phyloP scores from a whole-genome alignment of 116 monocot species.

The Papilionanthe hybrid region DNA sequence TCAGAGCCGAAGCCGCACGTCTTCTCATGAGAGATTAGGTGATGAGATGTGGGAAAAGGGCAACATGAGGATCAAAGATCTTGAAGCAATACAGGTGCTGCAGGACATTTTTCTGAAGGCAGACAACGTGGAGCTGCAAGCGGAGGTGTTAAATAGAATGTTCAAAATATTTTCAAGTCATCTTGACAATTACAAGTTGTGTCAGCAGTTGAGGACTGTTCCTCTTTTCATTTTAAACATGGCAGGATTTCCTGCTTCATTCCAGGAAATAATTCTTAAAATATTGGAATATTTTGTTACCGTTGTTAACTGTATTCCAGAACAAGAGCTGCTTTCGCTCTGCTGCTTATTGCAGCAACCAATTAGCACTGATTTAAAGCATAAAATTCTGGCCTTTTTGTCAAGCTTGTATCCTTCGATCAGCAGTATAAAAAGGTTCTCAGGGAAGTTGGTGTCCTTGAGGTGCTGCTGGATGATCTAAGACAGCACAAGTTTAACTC shows the following conservation, averaged over 20 bases:
- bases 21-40: conserved; percentile 55
- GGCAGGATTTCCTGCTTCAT: conserved; percentile 79
- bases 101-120: conserved; percentile 99
- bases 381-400: conserved; percentile 93
- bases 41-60: conserved; percentile 72
- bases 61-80: conserved; percentile 78
- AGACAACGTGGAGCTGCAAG: conserved; percentile 76
- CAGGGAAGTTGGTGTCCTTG: conserved; percentile 93
- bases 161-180: conserved; percentile 98
- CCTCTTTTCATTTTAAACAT: conserved; percentile 95
- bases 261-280: conserved; percentile 94
- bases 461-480: conserved; percentile 90
- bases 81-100: conserved; percentile 98
- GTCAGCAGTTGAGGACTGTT: conserved; percentile 84
- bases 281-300: conserved; percentile 99
- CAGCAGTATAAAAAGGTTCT: conserved; percentile 91
- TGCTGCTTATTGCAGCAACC: conserved; percentile 98
- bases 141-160: conserved; percentile 95
- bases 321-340: conserved; percentile 96
- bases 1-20: conserved; percentile 59
- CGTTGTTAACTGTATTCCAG: conserved; percentile 95
- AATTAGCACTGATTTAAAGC: conserved; percentile 62
- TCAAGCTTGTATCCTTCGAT: conserved; percentile 95
- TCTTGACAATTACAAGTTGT: conserved; percentile 92
- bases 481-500: conserved; percentile 73